Percentiles rank a stretch among this genome's conserved stretches.
Conservation (phyloP, 2,329 filamentous ascomycete genomes). For the Mycosphaerella arachidis region DNA sequence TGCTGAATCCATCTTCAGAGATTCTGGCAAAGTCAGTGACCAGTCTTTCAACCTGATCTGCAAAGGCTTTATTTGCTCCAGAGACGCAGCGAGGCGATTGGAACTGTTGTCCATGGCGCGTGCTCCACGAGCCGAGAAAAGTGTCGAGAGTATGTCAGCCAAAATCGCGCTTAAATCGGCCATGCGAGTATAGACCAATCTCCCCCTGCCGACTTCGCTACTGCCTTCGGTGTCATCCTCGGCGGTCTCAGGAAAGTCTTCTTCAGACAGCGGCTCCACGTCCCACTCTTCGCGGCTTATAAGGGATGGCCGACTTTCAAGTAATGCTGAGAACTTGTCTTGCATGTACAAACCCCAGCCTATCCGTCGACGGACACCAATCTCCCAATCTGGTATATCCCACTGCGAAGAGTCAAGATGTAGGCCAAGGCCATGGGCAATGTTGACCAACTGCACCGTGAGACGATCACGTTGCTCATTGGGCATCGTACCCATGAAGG, state of each 20-base stretch:
- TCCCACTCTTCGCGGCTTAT: constrained; percentile 27
- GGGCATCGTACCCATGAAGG: constrained; percentile 23
- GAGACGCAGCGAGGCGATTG: constrained; percentile 15
- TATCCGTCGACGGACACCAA: constrained; percentile 27
- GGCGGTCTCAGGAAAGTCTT: constrained; percentile 31
- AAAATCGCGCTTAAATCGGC: constrained; percentile 24
- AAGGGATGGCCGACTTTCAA: constrained; percentile 28
- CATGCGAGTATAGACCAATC: constrained; percentile 30
- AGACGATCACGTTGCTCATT: constrained; percentile 24
- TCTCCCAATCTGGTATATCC: constrained; percentile 30
- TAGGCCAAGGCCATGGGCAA: constrained; percentile 39
- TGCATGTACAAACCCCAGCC: constrained; percentile 31
- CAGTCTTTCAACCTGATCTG: constrained; percentile 26
- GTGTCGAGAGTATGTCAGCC: constrained; percentile 18
- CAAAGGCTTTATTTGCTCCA: constrained; percentile 25
- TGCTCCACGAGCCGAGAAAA: constrained; percentile 24
- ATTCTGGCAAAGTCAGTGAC: constrained; percentile 23
- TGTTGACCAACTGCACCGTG: constrained; percentile 35
- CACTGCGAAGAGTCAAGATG: constrained; percentile 31
- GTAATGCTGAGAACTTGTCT: constrained; percentile 28
- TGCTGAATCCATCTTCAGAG: constrained; percentile 26
- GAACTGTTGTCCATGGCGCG: constrained; percentile 14
- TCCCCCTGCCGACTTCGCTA: constrained; percentile 28
- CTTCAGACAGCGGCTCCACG: constrained; percentile 20
- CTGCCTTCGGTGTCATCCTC: constrained; percentile 28